Evolutionary conservation across 768 basidiomycete species (phyloP).

Genomic region (Podaxis sp.): DNA sequence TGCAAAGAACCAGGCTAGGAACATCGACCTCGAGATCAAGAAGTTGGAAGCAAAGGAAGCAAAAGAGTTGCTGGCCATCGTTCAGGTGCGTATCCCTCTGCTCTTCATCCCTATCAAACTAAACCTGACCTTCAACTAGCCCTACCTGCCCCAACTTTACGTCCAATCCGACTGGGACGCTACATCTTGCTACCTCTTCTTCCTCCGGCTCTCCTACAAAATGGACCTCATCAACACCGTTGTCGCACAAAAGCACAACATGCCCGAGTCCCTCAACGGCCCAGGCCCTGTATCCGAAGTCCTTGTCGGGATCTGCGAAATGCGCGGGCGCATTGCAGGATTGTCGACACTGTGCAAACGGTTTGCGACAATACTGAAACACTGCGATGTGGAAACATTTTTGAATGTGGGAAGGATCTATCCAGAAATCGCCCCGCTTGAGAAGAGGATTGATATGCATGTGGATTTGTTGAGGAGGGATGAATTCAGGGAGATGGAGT

Average conservation of each 20-base stretch:
- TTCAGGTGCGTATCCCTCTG: conserved; percentile 56
- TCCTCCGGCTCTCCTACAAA: conserved; percentile 86
- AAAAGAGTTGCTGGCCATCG: conserved; percentile 74
- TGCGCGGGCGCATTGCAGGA: conserved; percentile 80
- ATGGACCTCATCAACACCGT: conserved; percentile 82
- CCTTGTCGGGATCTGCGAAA: conserved; percentile 95
- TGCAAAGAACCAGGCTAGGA: conserved; percentile 85
- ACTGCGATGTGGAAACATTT: conserved; percentile 85
- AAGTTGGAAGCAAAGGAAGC: conserved; percentile 84
- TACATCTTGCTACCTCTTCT: conserved; percentile 88
- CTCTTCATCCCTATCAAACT: not conserved
- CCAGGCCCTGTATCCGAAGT: conserved; percentile 78
- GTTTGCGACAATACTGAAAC: conserved; percentile 80
- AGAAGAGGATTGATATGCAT: conserved; percentile 91
- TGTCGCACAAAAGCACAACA: conserved; percentile 77
- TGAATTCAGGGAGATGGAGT: conserved; percentile 93
- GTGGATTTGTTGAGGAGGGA: conserved; percentile 81
- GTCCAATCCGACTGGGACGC: conserved; percentile 88
- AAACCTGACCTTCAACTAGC: conserved; percentile 41
- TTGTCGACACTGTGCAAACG: conserved; percentile 86
- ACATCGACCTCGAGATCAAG: conserved; percentile 86
- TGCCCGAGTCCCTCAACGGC: conserved; percentile 86
- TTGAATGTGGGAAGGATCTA: conserved; percentile 80
- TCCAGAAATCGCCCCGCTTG: conserved; percentile 83
- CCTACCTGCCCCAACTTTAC: conserved; percentile 90